These are phyloP conservation scores for Fusarium brevicatenulatum DNA, from an alignment of 2,329 filamentous ascomycete genomes.

Conservation along the genomic window DNA sequence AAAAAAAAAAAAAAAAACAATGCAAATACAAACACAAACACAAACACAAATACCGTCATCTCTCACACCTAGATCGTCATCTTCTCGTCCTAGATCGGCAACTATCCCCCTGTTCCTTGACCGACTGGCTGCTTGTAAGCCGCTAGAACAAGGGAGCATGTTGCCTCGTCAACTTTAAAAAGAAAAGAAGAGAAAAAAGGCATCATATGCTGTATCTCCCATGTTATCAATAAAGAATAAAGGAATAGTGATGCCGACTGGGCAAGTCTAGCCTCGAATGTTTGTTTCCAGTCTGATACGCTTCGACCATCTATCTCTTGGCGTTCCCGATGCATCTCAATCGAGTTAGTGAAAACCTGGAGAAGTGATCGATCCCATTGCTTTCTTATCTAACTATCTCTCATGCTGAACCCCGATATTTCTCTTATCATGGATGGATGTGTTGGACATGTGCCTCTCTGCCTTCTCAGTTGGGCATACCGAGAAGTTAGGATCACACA, in stretches of 20 bases:
- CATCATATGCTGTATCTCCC: neutral
- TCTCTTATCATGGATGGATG: constrained; percentile 17
- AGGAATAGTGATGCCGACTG: constrained; percentile 7
- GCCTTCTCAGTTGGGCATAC: constrained; percentile 22
- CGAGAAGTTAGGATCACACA: constrained; percentile 16
- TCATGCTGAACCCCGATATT: neutral
- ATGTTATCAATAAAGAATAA: neutral
- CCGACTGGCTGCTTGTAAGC: constrained; percentile 1
- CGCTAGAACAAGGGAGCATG: constrained; percentile 19
- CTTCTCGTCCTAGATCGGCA: constrained; percentile 19
- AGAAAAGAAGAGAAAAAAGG: neutral
- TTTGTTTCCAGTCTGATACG: neutral
- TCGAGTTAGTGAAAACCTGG: constrained; percentile 28
- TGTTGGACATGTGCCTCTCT: constrained; percentile 12
- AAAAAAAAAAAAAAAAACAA: neutral
- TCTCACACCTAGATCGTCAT: constrained; percentile 24
- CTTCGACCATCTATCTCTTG: constrained; percentile 25
- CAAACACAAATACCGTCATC: constrained; percentile 25
- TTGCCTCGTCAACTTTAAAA: constrained; percentile 29
- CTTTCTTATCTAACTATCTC: constrained; percentile 17
- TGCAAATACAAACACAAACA: neutral
- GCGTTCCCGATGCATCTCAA: constrained; percentile 12
- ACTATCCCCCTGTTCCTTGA: constrained; percentile 10
- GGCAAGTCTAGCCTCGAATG: constrained; percentile 1
- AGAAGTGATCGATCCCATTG: constrained; percentile 6